Evolutionary conservation across 306 rosid species (phyloP).

Genomic region (Lotus japonicus): DNA sequence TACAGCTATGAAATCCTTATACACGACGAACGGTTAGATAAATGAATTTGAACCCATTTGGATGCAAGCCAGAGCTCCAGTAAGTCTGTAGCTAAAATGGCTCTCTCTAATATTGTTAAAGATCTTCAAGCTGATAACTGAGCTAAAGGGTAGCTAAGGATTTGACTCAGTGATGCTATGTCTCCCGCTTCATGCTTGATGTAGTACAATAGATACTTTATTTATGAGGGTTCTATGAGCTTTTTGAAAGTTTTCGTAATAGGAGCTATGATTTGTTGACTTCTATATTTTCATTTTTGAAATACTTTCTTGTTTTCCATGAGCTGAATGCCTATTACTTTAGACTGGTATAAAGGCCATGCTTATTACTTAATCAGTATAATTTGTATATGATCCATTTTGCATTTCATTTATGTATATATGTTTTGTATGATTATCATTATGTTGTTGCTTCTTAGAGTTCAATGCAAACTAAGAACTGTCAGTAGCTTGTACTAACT

Average conservation of each 20-base stretch:
- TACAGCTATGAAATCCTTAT: no score
- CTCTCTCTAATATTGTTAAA: no score
- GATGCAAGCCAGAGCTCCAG: no score
- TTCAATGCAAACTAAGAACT: not conserved
- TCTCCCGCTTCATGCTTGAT: no score
- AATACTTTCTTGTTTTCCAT: not conserved
- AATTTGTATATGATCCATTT: not conserved
- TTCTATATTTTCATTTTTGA: not conserved
- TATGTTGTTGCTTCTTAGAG: not conserved
- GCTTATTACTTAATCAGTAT: not conserved
- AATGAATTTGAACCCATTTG: no score
- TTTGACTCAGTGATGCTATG: no score
- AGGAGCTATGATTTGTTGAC: not conserved
- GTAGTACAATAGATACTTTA: not conserved
- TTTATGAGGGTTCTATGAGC: not conserved
- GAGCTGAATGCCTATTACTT: not conserved
- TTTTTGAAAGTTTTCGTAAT: not conserved
- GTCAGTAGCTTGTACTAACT: constrained; percentile 5
- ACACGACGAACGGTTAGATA: no score
- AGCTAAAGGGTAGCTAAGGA: no score
- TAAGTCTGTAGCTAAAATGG: no score
- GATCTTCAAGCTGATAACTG: no score
- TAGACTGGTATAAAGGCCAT: not conserved
- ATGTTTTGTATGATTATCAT: not conserved
- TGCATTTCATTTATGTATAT: not conserved